Conservation (phyloP, 1,284 basidiomycete genomes). For the Sporisorium reilianum region DNA sequence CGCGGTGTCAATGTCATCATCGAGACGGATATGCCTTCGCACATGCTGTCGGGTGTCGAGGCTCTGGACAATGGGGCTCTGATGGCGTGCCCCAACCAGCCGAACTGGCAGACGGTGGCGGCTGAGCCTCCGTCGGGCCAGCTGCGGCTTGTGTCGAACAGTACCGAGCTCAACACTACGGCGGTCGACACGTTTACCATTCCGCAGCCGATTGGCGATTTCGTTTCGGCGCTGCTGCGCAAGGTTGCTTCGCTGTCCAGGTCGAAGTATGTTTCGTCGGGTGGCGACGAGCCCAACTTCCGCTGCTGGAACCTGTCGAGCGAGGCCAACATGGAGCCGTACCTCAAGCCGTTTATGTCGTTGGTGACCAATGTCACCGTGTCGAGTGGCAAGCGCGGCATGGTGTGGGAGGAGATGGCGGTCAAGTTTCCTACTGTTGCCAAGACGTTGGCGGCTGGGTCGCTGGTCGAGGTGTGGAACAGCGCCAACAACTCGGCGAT, state of each 20-base stretch:
- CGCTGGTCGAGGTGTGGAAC: slow-evolving; percentile 81
- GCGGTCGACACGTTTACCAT: slow-evolving; percentile 63
- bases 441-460: slow-evolving; percentile 75
- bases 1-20: slow-evolving; percentile 83
- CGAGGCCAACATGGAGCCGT: slow-evolving; percentile 48
- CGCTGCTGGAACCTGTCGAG: slow-evolving; percentile 74
- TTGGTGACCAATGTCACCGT: slow-evolving; percentile 73
- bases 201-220: slow-evolving; percentile 67
- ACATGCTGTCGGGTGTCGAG: slow-evolving; percentile 77
- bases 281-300: slow-evolving; percentile 84
- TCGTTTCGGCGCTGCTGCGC: slow-evolving; percentile 54
- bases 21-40: slow-evolving; percentile 82
- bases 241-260: slow-evolving; percentile 72
- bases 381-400: slow-evolving; percentile 74
- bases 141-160: slow-evolving; percentile 69
- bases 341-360: slow-evolving; percentile 75
- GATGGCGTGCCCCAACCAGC: slow-evolving; percentile 77
- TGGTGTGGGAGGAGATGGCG: slow-evolving; percentile 78
- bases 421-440: slow-evolving; percentile 49
- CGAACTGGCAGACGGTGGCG: slow-evolving; percentile 74
- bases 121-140: slow-evolving; percentile 83
- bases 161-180: slow-evolving; percentile 74
- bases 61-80: slow-evolving; percentile 77
- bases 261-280: slow-evolving; percentile 78
- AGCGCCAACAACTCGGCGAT: slow-evolving; percentile 75